Evolutionary conservation across 2,329 filamentous ascomycete species (phyloP).

Genomic region (Arthrobotrys sphaeroides): DNA sequence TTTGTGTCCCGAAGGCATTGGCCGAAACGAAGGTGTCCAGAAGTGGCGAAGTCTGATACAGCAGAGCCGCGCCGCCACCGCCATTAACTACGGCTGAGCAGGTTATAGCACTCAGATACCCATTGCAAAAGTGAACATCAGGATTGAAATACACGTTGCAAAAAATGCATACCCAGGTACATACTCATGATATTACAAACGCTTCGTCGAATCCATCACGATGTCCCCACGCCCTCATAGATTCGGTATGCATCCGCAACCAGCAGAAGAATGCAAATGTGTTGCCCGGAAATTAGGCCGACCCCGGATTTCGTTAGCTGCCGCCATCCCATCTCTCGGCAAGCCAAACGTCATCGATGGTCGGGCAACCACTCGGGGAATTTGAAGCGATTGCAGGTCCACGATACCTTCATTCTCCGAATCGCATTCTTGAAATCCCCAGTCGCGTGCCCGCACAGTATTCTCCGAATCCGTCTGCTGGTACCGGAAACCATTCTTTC

Average conservation of each 20-base stretch:
- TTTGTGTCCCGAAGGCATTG: neutral
- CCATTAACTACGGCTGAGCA: too few species aligned
- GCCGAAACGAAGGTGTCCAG: neutral
- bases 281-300: slow-evolving; percentile 28
- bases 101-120: too few species aligned
- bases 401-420: slow-evolving; percentile 3
- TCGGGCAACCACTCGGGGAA: slow-evolving; percentile 13
- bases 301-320: slow-evolving; percentile 45
- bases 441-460: slow-evolving; percentile 29
- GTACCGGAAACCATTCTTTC: neutral
- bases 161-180: too few species aligned
- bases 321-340: slow-evolving; percentile 43
- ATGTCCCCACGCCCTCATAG: neutral
- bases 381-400: slow-evolving; percentile 37
- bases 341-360: slow-evolving; percentile 49
- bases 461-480: slow-evolving; percentile 25
- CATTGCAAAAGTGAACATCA: too few species aligned
- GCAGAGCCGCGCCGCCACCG: too few species aligned
- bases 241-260: slow-evolving; percentile 1
- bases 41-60: slow-evolving; percentile 1
- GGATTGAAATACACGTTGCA: too few species aligned
- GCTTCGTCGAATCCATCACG: neutral
- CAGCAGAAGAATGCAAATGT: slow-evolving; percentile 16
- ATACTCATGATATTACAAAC: too few species aligned
- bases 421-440: slow-evolving; percentile 14